These are phyloP conservation scores for Botrytis cinerea DNA, from an alignment of 2,329 filamentous ascomycete species.

Conservation along the genomic window DNA sequence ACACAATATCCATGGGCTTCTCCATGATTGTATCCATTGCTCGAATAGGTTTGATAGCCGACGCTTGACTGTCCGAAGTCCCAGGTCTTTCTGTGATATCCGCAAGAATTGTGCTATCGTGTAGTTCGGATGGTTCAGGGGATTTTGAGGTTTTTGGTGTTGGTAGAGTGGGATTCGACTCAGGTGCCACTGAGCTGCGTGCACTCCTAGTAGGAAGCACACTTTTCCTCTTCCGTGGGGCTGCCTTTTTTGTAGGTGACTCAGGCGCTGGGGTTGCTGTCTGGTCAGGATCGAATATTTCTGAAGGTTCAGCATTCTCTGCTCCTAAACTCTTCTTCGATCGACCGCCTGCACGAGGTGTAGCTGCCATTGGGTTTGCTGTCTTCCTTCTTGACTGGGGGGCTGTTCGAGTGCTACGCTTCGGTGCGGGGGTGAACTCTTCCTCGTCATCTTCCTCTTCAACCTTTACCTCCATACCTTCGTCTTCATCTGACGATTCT, in stretches of 20 bases:
- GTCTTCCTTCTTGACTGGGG: conserved; percentile 53
- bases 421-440: conserved; percentile 71
- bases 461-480: conserved; percentile 62
- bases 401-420: conserved; percentile 58
- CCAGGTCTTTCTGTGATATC: conserved; percentile 70
- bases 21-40: conserved; percentile 78
- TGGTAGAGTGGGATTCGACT: conserved; percentile 44
- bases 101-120: conserved; percentile 59
- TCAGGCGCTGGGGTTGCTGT: conserved; percentile 51
- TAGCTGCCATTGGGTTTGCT: conserved; percentile 36
- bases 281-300: conserved; percentile 59
- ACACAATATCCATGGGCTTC: conserved; percentile 89
- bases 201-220: conserved; percentile 41
- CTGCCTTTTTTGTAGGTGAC: conserved; percentile 57
- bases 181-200: conserved; percentile 40
- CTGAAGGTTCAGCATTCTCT: conserved; percentile 58
- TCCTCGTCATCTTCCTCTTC: conserved; percentile 61
- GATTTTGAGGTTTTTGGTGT: conserved; percentile 59
- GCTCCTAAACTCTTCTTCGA: conserved; percentile 47
- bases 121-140: conserved; percentile 54
- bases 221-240: conserved; percentile 70
- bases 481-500: conserved; percentile 76
- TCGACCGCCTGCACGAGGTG: conserved; percentile 43
- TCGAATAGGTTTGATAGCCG: conserved; percentile 68
- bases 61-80: conserved; percentile 51